These are phyloP conservation scores for Hypomontagnella monticulosa DNA, from an alignment of 495 filamentous ascomycete species.

Conservation along the genomic window DNA sequence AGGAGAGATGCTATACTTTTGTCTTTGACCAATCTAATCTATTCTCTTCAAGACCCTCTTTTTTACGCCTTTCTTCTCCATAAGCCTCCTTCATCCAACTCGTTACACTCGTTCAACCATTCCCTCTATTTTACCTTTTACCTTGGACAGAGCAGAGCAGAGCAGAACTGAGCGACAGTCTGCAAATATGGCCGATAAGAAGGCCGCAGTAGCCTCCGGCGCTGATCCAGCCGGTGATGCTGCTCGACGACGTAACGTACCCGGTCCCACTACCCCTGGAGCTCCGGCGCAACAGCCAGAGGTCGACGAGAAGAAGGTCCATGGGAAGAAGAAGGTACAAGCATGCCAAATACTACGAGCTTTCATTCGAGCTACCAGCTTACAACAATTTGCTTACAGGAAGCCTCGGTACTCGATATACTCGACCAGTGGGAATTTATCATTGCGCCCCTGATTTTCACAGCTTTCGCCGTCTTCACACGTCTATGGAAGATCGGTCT, in stretches of 20 bases:
- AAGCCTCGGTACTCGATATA: conserved; percentile 65
- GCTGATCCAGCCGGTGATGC: conserved; percentile 69
- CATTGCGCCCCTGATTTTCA: conserved; percentile 89
- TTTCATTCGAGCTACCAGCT: conserved; percentile 11
- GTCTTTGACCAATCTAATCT: conserved; percentile 42
- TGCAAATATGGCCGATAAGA: conserved; percentile 59
- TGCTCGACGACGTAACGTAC: conserved; percentile 78
- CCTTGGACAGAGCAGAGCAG: conserved; percentile 18
- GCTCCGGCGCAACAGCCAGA: conserved; percentile 51
- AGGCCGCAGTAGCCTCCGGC: conserved; percentile 70
- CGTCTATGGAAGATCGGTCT: conserved; percentile 94
- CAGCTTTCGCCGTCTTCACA: conserved; percentile 88
- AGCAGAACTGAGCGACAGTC: conserved; percentile 26
- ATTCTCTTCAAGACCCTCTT: conserved; percentile 40
- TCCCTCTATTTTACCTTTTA: conserved; percentile 25
- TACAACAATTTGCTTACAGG: conserved; percentile 38
- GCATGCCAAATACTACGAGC: not conserved
- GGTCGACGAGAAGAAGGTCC: conserved; percentile 71
- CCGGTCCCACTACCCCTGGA: conserved; percentile 56
- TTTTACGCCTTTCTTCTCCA: conserved; percentile 24
- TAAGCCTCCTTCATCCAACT: conserved; percentile 27
- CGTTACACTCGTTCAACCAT: conserved; percentile 40
- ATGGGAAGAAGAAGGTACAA: conserved; percentile 66
- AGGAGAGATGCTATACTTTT: conserved; percentile 39
- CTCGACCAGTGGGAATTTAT: conserved; percentile 86